A percentile compares a stretch with the other conserved stretches of the same genome.
Evolutionary conservation across 441 rosid species (phyloP).

Genomic region (Sinapis alba): DNA sequence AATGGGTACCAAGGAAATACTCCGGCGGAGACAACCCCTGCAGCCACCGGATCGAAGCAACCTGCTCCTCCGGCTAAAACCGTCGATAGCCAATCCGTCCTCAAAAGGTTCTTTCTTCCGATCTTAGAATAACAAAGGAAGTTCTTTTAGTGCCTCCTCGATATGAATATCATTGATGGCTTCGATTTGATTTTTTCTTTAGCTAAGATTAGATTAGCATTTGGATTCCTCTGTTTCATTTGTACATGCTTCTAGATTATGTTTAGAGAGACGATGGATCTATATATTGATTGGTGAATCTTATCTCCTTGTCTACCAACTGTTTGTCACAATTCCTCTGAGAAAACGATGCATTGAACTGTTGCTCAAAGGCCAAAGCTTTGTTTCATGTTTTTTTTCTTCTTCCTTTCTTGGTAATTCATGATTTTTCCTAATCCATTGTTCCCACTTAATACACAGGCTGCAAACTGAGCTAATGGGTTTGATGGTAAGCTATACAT

Average conservation of each 20-base stretch:
- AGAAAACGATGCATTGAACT: neutral
- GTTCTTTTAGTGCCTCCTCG: neutral
- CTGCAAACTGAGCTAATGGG: slow-evolving; percentile 93
- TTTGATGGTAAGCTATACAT: slow-evolving; percentile 75
- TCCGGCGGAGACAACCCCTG: slow-evolving; percentile 55
- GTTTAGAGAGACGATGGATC: slow-evolving; percentile 11
- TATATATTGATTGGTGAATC: slow-evolving; percentile 13
- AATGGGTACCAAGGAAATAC: slow-evolving; percentile 74
- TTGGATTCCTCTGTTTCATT: neutral
- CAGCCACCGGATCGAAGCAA: slow-evolving; percentile 54
- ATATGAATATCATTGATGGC: neutral
- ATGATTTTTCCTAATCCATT: slow-evolving; percentile 4
- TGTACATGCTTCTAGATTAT: neutral
- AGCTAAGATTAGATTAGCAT: neutral
- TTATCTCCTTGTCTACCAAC: slow-evolving; percentile 21
- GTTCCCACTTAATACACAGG: slow-evolving; percentile 46
- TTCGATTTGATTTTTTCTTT: slow-evolving; percentile 13
- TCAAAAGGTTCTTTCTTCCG: slow-evolving; percentile 57
- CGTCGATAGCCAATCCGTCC: slow-evolving; percentile 79
- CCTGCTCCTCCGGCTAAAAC: slow-evolving; percentile 53
- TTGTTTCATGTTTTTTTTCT: neutral
- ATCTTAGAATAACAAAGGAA: neutral
- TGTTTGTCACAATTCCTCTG: slow-evolving; percentile 20
- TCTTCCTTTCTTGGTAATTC: neutral
- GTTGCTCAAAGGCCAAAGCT: neutral